phyloP scores from a whole-genome alignment of 1,284 basidiomycete genomes.

The Coniferiporia sulphurascens region DNA sequence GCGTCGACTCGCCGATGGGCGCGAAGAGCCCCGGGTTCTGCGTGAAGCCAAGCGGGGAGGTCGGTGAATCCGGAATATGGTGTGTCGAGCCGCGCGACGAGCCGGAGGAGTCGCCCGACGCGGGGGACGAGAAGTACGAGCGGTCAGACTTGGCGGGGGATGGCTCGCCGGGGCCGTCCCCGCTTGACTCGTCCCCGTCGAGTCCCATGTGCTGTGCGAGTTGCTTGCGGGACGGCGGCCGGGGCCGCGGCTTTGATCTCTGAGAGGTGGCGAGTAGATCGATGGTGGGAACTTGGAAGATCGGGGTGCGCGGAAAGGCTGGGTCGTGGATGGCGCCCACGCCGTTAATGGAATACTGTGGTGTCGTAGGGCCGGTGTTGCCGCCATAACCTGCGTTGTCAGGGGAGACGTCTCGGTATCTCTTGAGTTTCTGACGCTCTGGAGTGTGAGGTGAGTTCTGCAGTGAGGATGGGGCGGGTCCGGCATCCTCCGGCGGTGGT shows the following conservation, averaged over 20 bases:
- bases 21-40: conserved; percentile 34
- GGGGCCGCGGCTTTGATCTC: conserved; percentile 30
- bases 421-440: conserved; percentile 22
- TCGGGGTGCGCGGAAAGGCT: conserved; percentile 26
- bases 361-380: conserved; percentile 10
- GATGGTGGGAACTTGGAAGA: conserved; percentile 25
- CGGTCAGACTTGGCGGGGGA: conserved; percentile 32
- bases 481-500: conserved; percentile 19
- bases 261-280: conserved; percentile 34
- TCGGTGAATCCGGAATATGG: conserved; percentile 30
- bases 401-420: conserved; percentile 19
- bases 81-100: conserved; percentile 24
- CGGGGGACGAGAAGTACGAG: conserved; percentile 39
- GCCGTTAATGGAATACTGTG: conserved; percentile 10
- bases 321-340: background rate
- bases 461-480: background rate
- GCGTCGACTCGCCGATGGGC: conserved; percentile 38
- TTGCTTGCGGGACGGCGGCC: conserved; percentile 30
- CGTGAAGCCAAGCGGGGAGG: conserved; percentile 34
- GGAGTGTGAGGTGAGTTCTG: conserved; percentile 13
- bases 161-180: conserved; percentile 1
- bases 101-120: conserved; percentile 31
- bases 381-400: background rate
- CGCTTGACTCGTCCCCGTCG: background rate
- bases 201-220: conserved; percentile 15